These are phyloP conservation scores for Ceratocystis destructans DNA, from an alignment of 2,329 filamentous ascomycete genomes.

Conservation along the genomic window DNA sequence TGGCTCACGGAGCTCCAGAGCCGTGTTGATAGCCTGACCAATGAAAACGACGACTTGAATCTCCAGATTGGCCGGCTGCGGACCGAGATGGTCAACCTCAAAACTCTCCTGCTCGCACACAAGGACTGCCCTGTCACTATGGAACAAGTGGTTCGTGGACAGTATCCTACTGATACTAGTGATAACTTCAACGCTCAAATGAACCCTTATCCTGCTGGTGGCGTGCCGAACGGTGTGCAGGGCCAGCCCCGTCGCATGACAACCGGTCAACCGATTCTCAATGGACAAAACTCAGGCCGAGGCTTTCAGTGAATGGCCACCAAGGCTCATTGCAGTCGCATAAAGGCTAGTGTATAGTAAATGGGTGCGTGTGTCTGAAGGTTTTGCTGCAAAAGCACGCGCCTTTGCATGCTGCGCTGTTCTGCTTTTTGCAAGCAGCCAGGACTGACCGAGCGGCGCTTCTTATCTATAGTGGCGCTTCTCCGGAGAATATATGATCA, in stretches of 20 bases:
- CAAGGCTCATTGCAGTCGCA: neutral
- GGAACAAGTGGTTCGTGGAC: constrained; percentile 41
- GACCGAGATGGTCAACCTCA: constrained; percentile 89
- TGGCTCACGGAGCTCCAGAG: constrained; percentile 90
- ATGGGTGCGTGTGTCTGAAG: neutral
- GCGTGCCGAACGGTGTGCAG: constrained; percentile 4
- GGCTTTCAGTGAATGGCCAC: constrained; percentile 2
- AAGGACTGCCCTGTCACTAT: constrained; percentile 93
- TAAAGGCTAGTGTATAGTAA: neutral
- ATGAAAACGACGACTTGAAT: constrained; percentile 78
- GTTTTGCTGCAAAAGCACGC: too few species aligned
- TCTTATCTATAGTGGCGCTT: neutral
- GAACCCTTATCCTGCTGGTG: constrained; percentile 35
- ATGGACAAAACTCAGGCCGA: constrained; percentile 12
- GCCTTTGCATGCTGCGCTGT: neutral
- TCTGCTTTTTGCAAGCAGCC: neutral
- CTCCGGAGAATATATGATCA: constrained; percentile 10
- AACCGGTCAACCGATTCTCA: constrained; percentile 15
- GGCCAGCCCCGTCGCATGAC: constrained; percentile 15
- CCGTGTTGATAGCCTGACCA: constrained; percentile 86
- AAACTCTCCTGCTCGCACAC: constrained; percentile 81
- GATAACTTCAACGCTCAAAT: constrained; percentile 43
- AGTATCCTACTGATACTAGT: constrained; percentile 42
- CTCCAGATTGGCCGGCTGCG: constrained; percentile 70
- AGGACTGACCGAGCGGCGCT: neutral